These are phyloP conservation scores for Monascus ruber DNA, from an alignment of 2,329 filamentous ascomycete genomes.

Conservation along the genomic window DNA sequence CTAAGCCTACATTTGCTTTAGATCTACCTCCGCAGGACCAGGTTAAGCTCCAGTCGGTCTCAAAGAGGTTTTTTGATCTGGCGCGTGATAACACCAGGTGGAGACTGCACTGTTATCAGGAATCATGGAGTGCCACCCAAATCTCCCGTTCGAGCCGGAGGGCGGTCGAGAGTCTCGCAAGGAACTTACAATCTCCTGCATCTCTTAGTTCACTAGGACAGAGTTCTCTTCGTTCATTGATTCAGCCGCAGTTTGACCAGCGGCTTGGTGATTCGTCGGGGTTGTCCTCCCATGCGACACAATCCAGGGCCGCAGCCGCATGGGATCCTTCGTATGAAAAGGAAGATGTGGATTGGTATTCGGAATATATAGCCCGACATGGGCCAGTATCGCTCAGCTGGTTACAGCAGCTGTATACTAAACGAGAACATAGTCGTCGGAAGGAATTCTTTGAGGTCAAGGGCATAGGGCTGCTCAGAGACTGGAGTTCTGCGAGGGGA, in stretches of 20 bases:
- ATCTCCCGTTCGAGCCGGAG: conserved; percentile 9
- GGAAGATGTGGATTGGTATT: conserved; percentile 72
- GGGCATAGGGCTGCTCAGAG: conserved; percentile 58
- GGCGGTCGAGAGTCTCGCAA: conserved; percentile 6
- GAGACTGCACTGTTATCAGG: conserved; percentile 62
- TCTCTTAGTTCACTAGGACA: conserved; percentile 21
- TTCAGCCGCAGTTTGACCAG: conserved; percentile 14
- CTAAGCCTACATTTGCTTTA: conserved; percentile 19
- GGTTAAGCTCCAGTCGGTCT: conserved; percentile 58
- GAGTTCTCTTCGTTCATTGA: conserved; percentile 21
- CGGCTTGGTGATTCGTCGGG: background rate
- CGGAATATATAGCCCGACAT: conserved; percentile 76
- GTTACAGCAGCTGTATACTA: conserved; percentile 51
- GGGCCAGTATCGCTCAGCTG: conserved; percentile 64
- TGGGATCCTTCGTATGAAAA: conserved; percentile 70
- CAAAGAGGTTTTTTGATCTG: conserved; percentile 51
- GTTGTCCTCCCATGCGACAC: conserved; percentile 14
- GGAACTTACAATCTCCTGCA: conserved; percentile 38
- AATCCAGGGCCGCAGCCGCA: conserved; percentile 42
- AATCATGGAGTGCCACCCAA: conserved; percentile 54
- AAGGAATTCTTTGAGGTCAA: conserved; percentile 51
- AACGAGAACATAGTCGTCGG: conserved; percentile 22
- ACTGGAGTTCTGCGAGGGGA: conserved; percentile 40
- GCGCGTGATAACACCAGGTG: conserved; percentile 67
- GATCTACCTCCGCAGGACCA: conserved; percentile 55